Percentiles rank a stretch among this genome's conserved stretches.
These are phyloP conservation scores for Uronychia setigera DNA, from an alignment of 73 alveolate genomes.

Conservation along the genomic window DNA sequence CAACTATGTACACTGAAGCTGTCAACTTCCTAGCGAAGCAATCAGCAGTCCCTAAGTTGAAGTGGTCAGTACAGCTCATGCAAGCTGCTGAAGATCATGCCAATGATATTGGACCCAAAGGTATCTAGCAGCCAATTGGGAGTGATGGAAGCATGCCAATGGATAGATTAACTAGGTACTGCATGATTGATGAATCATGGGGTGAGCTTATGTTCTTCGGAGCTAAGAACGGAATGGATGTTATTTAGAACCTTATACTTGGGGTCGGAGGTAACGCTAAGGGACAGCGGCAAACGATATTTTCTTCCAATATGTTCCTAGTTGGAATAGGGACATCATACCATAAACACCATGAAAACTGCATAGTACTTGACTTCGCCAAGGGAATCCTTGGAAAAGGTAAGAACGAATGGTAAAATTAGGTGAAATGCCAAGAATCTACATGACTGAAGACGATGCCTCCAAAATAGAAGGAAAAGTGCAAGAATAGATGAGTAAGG, in stretches of 20 bases:
- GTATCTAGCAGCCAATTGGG: conserved; percentile 78
- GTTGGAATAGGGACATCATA: conserved; percentile 78
- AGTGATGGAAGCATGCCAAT: conserved; percentile 83
- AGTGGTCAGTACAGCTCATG: conserved; percentile 71
- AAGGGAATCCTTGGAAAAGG: conserved; percentile 61
- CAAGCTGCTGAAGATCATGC: conserved; percentile 90
- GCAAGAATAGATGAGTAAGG: background rate
- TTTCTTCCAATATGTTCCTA: conserved; percentile 59
- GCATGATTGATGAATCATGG: conserved; percentile 82
- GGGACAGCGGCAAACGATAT: conserved; percentile 83
- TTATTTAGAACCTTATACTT: conserved; percentile 72
- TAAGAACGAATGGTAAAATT: conserved; percentile 9
- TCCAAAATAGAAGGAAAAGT: background rate
- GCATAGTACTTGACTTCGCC: conserved; percentile 71
- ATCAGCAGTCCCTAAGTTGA: conserved; percentile 66
- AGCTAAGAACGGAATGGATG: conserved; percentile 75
- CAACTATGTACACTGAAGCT: conserved; percentile 81
- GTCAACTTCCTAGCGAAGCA: conserved; percentile 71
- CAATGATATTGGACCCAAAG: conserved; percentile 90
- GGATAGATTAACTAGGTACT: conserved; percentile 82
- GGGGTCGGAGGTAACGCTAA: conserved; percentile 86
- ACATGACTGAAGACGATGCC: conserved; percentile 1
- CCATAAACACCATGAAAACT: conserved; percentile 60
- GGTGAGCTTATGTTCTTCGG: conserved; percentile 90
- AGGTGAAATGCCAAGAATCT: background rate